Evolutionary conservation across 2,329 filamentous ascomycete species (phyloP).

Genomic region (Claviceps monticola): DNA sequence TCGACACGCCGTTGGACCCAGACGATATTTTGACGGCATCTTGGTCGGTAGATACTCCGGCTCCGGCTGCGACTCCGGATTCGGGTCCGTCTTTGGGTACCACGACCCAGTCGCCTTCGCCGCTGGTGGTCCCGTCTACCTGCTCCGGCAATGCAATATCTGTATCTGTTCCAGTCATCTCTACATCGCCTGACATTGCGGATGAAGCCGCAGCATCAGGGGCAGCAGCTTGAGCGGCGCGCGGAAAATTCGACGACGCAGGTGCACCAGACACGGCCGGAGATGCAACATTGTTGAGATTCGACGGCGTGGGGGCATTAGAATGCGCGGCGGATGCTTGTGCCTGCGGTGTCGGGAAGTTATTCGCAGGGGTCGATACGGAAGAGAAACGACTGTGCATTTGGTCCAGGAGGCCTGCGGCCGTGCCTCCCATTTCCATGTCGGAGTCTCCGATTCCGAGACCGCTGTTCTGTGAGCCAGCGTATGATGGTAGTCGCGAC

Average conservation of each 20-base stretch:
- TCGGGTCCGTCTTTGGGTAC: slow-evolving; percentile 44
- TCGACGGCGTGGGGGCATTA: slow-evolving; percentile 40
- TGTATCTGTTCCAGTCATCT: slow-evolving; percentile 40
- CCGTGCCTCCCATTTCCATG: slow-evolving; percentile 51
- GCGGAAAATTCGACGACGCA: slow-evolving; percentile 3
- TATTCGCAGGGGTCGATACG: slow-evolving; percentile 46
- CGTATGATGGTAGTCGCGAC: slow-evolving; percentile 40
- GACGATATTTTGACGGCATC: slow-evolving; percentile 8
- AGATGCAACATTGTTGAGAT: slow-evolving; percentile 30
- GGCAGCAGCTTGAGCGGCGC: not conserved
- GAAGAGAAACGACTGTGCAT: slow-evolving; percentile 50
- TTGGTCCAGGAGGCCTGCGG: slow-evolving; percentile 52
- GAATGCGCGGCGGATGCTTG: slow-evolving; percentile 43
- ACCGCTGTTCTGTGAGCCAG: slow-evolving; percentile 41
- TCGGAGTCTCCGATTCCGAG: slow-evolving; percentile 45
- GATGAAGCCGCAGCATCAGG: not conserved
- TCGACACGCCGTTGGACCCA: not conserved
- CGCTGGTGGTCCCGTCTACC: slow-evolving; percentile 32
- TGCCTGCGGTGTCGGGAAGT: slow-evolving; percentile 46
- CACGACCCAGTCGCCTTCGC: slow-evolving; percentile 66
- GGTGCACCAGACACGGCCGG: slow-evolving; percentile 19
- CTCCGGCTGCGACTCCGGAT: too few species aligned
- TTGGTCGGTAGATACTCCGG: slow-evolving; percentile 24
- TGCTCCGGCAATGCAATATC: slow-evolving; percentile 21
- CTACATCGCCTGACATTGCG: slow-evolving; percentile 19